phyloP scores from a whole-genome alignment of 2,329 filamentous ascomycete genomes.

The Epicoccum sorghinum region DNA sequence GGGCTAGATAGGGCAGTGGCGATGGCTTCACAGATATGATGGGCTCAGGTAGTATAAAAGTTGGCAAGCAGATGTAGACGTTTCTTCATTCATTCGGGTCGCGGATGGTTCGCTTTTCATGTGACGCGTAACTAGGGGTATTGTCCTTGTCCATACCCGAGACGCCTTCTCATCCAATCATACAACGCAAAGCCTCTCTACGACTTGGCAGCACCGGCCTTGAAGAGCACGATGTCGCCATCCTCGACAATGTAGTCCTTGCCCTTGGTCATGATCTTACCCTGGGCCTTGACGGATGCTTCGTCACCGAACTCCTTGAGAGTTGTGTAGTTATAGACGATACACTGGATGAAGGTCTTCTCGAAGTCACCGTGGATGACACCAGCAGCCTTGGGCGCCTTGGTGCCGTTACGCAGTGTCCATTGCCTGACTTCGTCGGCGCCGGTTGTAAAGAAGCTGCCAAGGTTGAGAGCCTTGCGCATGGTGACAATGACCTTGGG shows the following conservation, averaged over 20 bases:
- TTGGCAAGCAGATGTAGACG: background rate
- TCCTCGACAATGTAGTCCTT: conserved; percentile 94
- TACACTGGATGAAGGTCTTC: conserved; percentile 97
- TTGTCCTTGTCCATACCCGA: conserved; percentile 12
- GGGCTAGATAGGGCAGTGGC: conserved; percentile 4
- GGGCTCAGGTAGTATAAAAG: background rate
- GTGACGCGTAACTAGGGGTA: conserved; percentile 21
- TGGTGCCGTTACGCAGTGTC: conserved; percentile 94
- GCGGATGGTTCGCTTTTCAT: conserved; percentile 26
- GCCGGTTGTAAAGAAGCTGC: conserved; percentile 97
- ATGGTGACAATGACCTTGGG: conserved; percentile 93
- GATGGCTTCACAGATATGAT: background rate
- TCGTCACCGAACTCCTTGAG: conserved; percentile 91
- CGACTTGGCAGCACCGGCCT: conserved; percentile 81
- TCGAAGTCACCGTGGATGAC: conserved; percentile 99
- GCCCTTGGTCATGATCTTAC: conserved; percentile 98
- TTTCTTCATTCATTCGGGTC: conserved; percentile 29
- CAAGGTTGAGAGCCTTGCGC: conserved; percentile 87
- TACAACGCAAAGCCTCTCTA: conserved; percentile 43
- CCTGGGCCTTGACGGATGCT: conserved; percentile 85
- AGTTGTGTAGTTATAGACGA: conserved; percentile 87
- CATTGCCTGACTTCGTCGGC: conserved; percentile 97
- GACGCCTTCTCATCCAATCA: conserved; percentile 2
- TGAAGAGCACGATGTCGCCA: conserved; percentile 84
- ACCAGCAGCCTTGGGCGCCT: conserved; percentile 96